Evolutionary conservation across 2,329 filamentous ascomycete genomes (phyloP).

Genomic region (Ascochyta rabiei): DNA sequence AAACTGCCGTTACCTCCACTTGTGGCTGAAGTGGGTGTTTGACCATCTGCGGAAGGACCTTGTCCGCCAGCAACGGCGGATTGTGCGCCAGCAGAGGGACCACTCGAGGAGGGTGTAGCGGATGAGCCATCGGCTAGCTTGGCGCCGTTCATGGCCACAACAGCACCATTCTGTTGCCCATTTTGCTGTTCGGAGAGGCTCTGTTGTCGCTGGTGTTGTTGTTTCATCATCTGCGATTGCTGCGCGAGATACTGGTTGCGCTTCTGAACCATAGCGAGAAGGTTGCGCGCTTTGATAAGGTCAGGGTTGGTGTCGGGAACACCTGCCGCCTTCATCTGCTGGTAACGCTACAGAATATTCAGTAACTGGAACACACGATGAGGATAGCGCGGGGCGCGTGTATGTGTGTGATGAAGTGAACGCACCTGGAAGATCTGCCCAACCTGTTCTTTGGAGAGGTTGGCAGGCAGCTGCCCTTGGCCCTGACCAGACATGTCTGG

Average conservation of each 20-base stretch:
- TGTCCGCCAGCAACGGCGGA: conserved; percentile 33
- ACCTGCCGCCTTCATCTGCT: conserved; percentile 85
- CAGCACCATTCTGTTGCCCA: conserved; percentile 58
- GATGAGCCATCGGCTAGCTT: conserved; percentile 40
- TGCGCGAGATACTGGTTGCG: conserved; percentile 57
- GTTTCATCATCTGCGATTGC: conserved; percentile 51
- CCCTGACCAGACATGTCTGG: conserved; percentile 66
- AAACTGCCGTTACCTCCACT: conserved; percentile 29
- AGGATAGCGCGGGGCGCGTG: conserved; percentile 9
- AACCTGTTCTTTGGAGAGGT: conserved; percentile 76
- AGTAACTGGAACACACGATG: conserved; percentile 32
- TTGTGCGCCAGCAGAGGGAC: conserved; percentile 32
- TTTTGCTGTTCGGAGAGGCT: conserved; percentile 55
- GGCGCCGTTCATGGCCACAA: conserved; percentile 55
- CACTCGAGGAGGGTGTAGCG: conserved; percentile 27
- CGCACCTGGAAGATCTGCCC: conserved; percentile 74
- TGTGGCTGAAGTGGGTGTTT: conserved; percentile 42
- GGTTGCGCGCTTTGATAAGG: conserved; percentile 78
- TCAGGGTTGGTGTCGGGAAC: conserved; percentile 84
- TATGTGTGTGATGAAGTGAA: conserved; percentile 14
- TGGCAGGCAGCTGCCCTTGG: conserved; percentile 66
- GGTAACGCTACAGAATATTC: conserved; percentile 72
- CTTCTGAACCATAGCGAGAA: conserved; percentile 74
- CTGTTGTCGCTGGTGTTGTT: conserved; percentile 63
- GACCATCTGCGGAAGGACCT: conserved; percentile 47